phyloP scores from a whole-genome alignment of 106 monocot genomes.

The Acorus calamus region DNA sequence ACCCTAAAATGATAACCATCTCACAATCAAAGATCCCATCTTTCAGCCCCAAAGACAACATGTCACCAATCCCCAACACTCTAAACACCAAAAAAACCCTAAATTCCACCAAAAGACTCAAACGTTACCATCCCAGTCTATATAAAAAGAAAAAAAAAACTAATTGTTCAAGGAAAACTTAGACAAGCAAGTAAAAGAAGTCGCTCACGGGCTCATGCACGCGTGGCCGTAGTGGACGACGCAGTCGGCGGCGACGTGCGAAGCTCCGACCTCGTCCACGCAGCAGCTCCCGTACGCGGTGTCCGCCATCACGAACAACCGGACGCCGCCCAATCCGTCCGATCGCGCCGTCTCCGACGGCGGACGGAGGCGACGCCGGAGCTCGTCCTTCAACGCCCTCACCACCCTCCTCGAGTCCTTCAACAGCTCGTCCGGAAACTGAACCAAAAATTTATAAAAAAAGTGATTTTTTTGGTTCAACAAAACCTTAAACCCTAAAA shows the following conservation, averaged over 20 bases:
- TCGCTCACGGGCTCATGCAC: constrained; percentile 86
- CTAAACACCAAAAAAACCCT: too few relatives aligned
- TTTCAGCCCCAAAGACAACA: too few relatives aligned
- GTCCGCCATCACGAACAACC: constrained; percentile 88
- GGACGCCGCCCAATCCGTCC: constrained; percentile 16
- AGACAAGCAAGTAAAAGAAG: neutral
- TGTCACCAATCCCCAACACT: too few relatives aligned
- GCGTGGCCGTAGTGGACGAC: constrained; percentile 93
- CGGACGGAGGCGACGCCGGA: constrained; percentile 10
- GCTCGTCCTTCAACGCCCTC: constrained; percentile 45
- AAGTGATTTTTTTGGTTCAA: neutral
- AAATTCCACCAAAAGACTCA: too few relatives aligned
- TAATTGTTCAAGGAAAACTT: too few relatives aligned
- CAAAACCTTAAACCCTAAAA: neutral
- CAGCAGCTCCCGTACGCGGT: constrained; percentile 92
- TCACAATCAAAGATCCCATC: too few relatives aligned
- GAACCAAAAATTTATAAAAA: constrained; percentile 1
- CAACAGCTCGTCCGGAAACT: constrained; percentile 89
- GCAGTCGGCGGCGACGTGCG: constrained; percentile 77
- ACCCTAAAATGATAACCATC: too few relatives aligned
- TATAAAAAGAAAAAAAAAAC: too few relatives aligned
- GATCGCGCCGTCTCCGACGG: too few relatives aligned
- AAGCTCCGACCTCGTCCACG: constrained; percentile 86
- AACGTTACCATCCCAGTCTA: neutral
- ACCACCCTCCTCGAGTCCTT: constrained; percentile 66